Percentiles rank a stretch among this genome's conserved stretches.
Evolutionary conservation across 1,284 basidiomycete species (phyloP).

Genomic region (Coriolopsis trogii): DNA sequence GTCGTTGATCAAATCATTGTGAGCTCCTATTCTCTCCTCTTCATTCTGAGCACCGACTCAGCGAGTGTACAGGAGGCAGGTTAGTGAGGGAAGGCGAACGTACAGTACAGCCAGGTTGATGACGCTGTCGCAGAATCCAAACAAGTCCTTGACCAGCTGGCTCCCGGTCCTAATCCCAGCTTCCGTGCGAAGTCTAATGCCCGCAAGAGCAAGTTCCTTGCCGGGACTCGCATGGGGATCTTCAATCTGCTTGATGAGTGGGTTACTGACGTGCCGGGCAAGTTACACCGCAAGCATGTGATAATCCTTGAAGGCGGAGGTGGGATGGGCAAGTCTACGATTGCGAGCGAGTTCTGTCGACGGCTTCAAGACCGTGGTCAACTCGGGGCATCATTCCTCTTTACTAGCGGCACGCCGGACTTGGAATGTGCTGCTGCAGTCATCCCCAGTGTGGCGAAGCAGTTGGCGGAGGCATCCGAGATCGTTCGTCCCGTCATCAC

Average conservation of each 20-base stretch:
- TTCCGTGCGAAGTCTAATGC: conserved; percentile 1
- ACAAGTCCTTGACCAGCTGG: too few species aligned
- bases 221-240: conserved; percentile 13
- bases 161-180: too few species aligned
- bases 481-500: not conserved
- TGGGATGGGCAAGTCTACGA: conserved; percentile 20
- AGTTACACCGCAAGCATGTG: not conserved
- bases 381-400: conserved; percentile 19
- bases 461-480: conserved; percentile 3
- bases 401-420: conserved; percentile 2
- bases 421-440: not conserved
- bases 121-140: too few species aligned
- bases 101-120: too few species aligned
- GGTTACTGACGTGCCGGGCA: not conserved
- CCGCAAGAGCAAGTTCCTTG: conserved; percentile 16
- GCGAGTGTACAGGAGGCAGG: too few species aligned
- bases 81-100: too few species aligned
- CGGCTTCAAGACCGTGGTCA: not conserved
- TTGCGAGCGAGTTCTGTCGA: conserved; percentile 13
- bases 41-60: too few species aligned
- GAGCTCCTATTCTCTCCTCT: too few species aligned
- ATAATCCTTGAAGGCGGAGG: conserved; percentile 11
- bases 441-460: conserved; percentile 12
- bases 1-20: too few species aligned
- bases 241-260: conserved; percentile 10